Evolutionary conservation across 208 protist genomes (phyloP).

Genomic region (Wallacemonas collosoma): DNA sequence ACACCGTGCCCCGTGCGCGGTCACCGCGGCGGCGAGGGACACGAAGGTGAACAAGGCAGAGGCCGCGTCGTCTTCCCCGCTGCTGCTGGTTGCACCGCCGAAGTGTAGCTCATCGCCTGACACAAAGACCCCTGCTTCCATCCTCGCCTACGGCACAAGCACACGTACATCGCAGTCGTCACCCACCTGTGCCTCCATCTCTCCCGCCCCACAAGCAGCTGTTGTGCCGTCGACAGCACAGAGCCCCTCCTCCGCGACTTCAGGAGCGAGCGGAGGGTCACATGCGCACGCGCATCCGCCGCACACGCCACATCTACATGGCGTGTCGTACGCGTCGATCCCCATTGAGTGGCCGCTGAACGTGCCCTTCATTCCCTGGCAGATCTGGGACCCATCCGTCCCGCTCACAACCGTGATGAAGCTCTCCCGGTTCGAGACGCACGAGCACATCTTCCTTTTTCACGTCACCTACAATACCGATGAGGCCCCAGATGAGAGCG

Average conservation of each 20-base stretch:
- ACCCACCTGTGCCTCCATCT: too few species aligned
- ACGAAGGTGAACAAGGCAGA: too few species aligned
- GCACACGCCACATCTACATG: not conserved
- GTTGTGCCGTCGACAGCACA: not conserved
- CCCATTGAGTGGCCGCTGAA: slow-evolving; percentile 80
- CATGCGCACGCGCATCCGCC: too few species aligned
- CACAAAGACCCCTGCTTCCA: too few species aligned
- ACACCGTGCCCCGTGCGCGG: not conserved
- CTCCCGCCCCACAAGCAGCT: too few species aligned
- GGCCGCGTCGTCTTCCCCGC: too few species aligned
- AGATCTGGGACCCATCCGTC: slow-evolving; percentile 86
- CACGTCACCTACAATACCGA: slow-evolving; percentile 30
- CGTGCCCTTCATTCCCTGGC: slow-evolving; percentile 84
- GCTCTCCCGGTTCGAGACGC: slow-evolving; percentile 73
- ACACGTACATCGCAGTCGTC: too few species aligned
- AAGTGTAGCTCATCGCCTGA: too few species aligned
- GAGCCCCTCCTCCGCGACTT: not conserved
- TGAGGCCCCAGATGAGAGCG: not conserved
- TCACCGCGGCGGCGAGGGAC: not conserved
- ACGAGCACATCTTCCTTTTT: slow-evolving; percentile 78
- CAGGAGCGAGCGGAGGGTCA: not conserved
- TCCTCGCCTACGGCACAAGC: too few species aligned
- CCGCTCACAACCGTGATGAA: slow-evolving; percentile 52
- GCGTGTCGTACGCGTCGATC: slow-evolving; percentile 34
- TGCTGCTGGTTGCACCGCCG: too few species aligned